Conservation (phyloP, 768 basidiomycete species). For the Suillus bovinus region DNA sequence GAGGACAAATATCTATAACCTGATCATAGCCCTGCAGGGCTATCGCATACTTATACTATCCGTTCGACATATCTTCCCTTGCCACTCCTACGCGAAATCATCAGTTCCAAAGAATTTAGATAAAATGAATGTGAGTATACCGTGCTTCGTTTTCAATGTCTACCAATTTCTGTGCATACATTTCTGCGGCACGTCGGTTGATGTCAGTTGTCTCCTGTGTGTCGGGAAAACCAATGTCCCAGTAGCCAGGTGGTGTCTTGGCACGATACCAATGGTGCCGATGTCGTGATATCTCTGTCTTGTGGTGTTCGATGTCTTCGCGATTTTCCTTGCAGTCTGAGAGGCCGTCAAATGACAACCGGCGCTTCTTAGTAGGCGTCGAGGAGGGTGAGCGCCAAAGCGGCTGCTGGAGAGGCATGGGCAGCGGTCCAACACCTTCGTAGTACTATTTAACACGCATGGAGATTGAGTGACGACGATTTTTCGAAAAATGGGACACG, state of each 20-base stretch:
- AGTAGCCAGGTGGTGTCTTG: conserved; percentile 83
- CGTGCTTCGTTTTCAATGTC: conserved; percentile 60
- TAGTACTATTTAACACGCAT: conserved; percentile 61
- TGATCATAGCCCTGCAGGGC: background rate
- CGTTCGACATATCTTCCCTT: conserved; percentile 31
- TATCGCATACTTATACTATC: conserved; percentile 15
- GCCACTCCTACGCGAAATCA: conserved; percentile 16
- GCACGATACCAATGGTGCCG: conserved; percentile 69
- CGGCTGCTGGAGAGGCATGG: conserved; percentile 62
- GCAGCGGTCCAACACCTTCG: conserved; percentile 70
- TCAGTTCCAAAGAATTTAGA: background rate
- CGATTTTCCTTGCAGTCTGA: conserved; percentile 29
- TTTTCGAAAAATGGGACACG: conserved; percentile 20
- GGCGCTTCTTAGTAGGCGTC: conserved; percentile 21
- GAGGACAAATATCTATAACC: background rate
- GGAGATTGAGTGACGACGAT: background rate
- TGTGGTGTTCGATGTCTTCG: conserved; percentile 51
- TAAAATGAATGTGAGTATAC: conserved; percentile 34
- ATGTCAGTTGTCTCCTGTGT: conserved; percentile 82
- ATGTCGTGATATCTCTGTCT: conserved; percentile 71
- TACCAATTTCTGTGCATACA: conserved; percentile 65
- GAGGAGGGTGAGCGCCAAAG: conserved; percentile 69
- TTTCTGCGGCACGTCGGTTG: conserved; percentile 69
- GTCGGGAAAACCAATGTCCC: conserved; percentile 87
- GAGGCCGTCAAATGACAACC: conserved; percentile 17